phyloP scores from a whole-genome alignment of 2,329 filamentous ascomycete genomes.

The Xylariaceae sp. region DNA sequence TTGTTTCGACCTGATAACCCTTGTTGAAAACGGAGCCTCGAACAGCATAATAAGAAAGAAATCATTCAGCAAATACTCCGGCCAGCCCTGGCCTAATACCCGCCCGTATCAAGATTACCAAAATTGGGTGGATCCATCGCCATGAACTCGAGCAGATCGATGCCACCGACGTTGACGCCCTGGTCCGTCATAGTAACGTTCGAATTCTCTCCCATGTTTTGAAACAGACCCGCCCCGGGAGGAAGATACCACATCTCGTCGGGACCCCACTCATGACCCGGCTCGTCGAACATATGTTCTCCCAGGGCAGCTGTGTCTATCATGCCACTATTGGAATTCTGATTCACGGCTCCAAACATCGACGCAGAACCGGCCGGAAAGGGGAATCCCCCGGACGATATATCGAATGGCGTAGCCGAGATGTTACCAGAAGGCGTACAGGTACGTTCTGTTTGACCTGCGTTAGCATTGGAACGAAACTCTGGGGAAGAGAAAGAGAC shows the following conservation, averaged over 20 bases:
- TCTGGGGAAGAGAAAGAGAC: too few relatives aligned
- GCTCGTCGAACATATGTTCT: constrained; percentile 41
- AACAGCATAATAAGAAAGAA: too few relatives aligned
- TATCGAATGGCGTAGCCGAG: constrained; percentile 59
- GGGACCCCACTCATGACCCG: constrained; percentile 47
- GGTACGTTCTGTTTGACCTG: constrained; percentile 34
- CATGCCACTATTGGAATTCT: constrained; percentile 33
- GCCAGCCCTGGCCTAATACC: constrained; percentile 12
- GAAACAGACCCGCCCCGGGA: constrained; percentile 58
- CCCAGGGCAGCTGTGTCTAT: constrained; percentile 31
- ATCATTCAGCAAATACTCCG: too few relatives aligned
- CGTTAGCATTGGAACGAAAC: constrained; percentile 9
- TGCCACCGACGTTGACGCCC: constrained; percentile 60
- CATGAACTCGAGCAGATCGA: constrained; percentile 65
- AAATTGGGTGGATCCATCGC: constrained; percentile 46
- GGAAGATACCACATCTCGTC: constrained; percentile 63
- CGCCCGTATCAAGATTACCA: constrained; percentile 23
- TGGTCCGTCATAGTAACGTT: constrained; percentile 62
- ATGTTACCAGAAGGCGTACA: constrained; percentile 46
- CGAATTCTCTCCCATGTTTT: constrained; percentile 54
- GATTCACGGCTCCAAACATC: constrained; percentile 46
- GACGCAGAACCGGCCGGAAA: constrained; percentile 45
- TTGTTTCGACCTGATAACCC: too few relatives aligned
- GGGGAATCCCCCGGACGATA: constrained; percentile 50
- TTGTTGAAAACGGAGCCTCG: too few relatives aligned